Evolutionary conservation across 1,284 basidiomycete genomes (phyloP).

Genomic region (Fistulina hepatica): DNA sequence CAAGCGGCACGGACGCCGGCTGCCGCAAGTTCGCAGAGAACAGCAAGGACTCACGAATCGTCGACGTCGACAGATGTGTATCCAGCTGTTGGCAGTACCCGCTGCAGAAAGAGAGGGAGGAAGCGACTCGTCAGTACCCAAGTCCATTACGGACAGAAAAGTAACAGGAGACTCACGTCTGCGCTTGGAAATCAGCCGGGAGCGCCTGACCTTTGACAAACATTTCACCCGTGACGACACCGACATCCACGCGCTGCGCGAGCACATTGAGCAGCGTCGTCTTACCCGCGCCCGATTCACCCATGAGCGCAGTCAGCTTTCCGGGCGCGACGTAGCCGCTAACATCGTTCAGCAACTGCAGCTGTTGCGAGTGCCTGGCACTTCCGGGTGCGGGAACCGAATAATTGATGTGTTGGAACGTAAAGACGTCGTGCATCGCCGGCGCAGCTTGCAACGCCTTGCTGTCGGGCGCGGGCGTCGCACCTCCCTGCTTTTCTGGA

Average conservation of each 20-base stretch:
- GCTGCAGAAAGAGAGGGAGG: background rate
- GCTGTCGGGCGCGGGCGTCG: conserved; percentile 8
- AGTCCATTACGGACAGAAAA: conserved; percentile 15
- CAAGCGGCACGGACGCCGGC: conserved; percentile 47
- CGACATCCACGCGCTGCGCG: conserved; percentile 63
- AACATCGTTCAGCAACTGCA: conserved; percentile 69
- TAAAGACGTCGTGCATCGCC: conserved; percentile 35
- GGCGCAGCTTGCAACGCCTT: conserved; percentile 12
- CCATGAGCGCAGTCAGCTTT: conserved; percentile 69
- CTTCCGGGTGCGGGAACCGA: conserved; percentile 55
- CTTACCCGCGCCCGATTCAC: conserved; percentile 61
- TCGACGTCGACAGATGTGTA: conserved; percentile 52
- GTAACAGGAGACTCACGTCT: conserved; percentile 55
- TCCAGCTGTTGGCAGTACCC: conserved; percentile 76
- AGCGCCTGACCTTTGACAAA: conserved; percentile 67
- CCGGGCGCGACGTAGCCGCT: conserved; percentile 82
- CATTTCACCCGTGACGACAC: conserved; percentile 66
- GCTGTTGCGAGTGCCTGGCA: conserved; percentile 31
- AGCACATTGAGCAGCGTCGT: conserved; percentile 46
- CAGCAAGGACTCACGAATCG: conserved; percentile 76
- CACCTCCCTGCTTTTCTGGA: too few species aligned
- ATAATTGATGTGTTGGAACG: conserved; percentile 52
- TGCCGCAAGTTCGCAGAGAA: conserved; percentile 78
- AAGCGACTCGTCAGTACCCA: background rate
- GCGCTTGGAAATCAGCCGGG: conserved; percentile 63